These are phyloP conservation scores for Xylaria digitata DNA, from an alignment of 2,329 filamentous ascomycete species.

Conservation along the genomic window DNA sequence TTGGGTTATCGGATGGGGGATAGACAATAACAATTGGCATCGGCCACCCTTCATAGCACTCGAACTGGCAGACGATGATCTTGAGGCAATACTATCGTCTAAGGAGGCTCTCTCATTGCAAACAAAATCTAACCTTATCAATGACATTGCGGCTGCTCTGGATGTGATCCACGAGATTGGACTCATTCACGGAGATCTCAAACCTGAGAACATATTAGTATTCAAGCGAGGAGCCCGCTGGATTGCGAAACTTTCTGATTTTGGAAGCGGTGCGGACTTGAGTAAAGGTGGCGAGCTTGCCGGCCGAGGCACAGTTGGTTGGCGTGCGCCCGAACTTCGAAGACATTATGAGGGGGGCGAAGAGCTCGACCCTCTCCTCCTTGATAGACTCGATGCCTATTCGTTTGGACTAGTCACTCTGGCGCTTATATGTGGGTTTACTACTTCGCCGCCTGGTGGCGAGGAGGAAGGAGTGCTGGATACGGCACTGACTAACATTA, in stretches of 20 bases:
- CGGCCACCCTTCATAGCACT: neutral
- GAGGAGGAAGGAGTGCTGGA: constrained; percentile 1
- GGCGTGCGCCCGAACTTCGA: neutral
- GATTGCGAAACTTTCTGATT: neutral
- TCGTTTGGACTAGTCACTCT: neutral
- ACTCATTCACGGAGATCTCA: neutral
- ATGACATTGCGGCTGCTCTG: neutral
- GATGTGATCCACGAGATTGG: constrained; percentile 1
- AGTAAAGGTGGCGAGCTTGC: constrained; percentile 1
- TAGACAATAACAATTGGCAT: constrained; percentile 4
- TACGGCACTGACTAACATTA: neutral
- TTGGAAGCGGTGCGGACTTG: neutral
- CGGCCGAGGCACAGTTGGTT: neutral
- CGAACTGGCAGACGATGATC: neutral
- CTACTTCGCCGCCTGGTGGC: neutral
- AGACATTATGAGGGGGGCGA: neutral
- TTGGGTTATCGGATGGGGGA: neutral
- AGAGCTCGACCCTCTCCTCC: neutral
- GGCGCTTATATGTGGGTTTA: neutral
- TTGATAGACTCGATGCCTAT: constrained; percentile 2
- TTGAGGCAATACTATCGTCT: neutral
- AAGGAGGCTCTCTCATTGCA: neutral
- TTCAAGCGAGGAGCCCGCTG: neutral
- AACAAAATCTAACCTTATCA: neutral
- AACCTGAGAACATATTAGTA: neutral